phyloP scores from a whole-genome alignment of 2,329 filamentous ascomycete species.

The Aureobasidium sp. region DNA sequence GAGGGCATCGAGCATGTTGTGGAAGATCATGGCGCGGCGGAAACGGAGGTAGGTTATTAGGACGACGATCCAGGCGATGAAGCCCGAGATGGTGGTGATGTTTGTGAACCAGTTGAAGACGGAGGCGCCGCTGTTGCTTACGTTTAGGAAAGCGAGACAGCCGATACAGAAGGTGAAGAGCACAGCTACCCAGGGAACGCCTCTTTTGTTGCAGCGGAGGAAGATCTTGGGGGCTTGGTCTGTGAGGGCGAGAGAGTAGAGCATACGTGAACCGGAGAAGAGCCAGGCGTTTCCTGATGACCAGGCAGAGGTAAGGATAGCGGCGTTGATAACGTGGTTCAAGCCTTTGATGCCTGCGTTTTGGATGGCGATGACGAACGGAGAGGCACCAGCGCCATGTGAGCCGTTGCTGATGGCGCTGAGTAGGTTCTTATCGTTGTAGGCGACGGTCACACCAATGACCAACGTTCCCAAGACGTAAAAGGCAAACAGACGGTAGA shows the following conservation, averaged over 20 bases:
- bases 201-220: slow-evolving; percentile 35
- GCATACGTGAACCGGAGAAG: slow-evolving; percentile 47
- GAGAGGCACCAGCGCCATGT: slow-evolving; percentile 34
- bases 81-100: slow-evolving; percentile 29
- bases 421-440: slow-evolving; percentile 28
- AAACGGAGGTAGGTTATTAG: slow-evolving; percentile 43
- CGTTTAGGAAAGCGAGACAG: slow-evolving; percentile 29
- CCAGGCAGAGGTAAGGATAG: slow-evolving; percentile 50
- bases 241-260: slow-evolving; percentile 49
- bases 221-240: slow-evolving; percentile 50
- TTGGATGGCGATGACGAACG: slow-evolving; percentile 44
- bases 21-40: slow-evolving; percentile 43
- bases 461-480: slow-evolving; percentile 32
- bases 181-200: slow-evolving; percentile 46
- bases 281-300: slow-evolving; percentile 52
- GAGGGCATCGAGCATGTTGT: slow-evolving; percentile 34
- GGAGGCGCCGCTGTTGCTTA: slow-evolving; percentile 25
- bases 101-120: slow-evolving; percentile 36
- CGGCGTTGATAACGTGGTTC: slow-evolving; percentile 45
- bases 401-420: slow-evolving; percentile 25
- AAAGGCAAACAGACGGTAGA: slow-evolving; percentile 37
- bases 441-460: slow-evolving; percentile 32
- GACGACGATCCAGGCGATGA: slow-evolving; percentile 32
- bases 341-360: slow-evolving; percentile 35
- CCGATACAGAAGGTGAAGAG: slow-evolving; percentile 32